Evolutionary conservation across 2,329 filamentous ascomycete species (phyloP), one percentile per base, ranked within the genome.

Genomic region (Calonectria ilicicola): DNA sequence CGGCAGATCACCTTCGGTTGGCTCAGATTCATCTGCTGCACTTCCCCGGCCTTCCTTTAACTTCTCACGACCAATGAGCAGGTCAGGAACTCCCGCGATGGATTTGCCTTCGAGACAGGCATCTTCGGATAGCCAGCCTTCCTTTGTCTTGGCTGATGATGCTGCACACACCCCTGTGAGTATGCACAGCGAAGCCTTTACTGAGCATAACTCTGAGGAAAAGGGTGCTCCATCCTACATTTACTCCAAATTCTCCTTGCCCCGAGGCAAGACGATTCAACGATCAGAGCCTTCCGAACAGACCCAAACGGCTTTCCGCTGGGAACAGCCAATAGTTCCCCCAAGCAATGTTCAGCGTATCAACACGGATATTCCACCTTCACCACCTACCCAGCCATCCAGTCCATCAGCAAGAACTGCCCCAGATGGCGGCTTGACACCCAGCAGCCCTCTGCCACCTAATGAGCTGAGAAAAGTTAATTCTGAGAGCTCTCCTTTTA

Each of bases 11-110:
- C 95, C 95, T 2, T 98, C 97, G 0, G 89, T 95, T 44, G 92
- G 92, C 73, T 98, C 96, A 1, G 95, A 98, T 74, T 90, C 91
- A 64, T 98, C 95, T 2, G 89, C 95, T 1, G 88, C 89, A 12
- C 80, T 95, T 42, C 91, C 93, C 15, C 90, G 93, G 19, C 94
- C 95, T 1, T 91, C 94, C 0, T 96, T 97, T 85, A 98, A 99
- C 84, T 98, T 98, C 83, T 98, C 97, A 0, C 91, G 97, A 51
- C 97, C 97, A 0, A 85, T 98, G 73, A 98, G 96, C 83, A 89
- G 93, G 80, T 90, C 92, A 72, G 91, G 91, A 73, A 92, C 89
- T 15, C 90, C 91, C 19, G 85, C 80, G 53, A 85, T 89, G 76
- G 90, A 93, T n/a, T 82, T 85, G 51, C 91, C 91, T 60, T 87